These are phyloP conservation scores for Megacollybia platyphylla DNA, from an alignment of 1,284 basidiomycete species.

Conservation along the genomic window DNA sequence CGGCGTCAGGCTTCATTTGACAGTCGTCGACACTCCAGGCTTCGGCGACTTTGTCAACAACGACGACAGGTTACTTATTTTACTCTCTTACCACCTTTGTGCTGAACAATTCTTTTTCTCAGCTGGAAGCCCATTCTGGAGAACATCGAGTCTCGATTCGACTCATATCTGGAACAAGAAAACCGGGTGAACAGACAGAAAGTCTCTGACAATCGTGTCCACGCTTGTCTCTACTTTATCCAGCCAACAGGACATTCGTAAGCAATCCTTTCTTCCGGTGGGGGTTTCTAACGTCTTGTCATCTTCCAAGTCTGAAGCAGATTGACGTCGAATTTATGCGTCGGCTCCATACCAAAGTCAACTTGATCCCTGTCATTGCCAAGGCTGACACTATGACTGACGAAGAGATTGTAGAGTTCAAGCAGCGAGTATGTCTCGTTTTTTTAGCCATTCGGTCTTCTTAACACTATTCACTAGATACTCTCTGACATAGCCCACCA, in stretches of 20 bases:
- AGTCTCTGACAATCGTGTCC: constrained; percentile 80
- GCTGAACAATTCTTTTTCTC: constrained; percentile 3
- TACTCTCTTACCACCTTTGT: constrained; percentile 9
- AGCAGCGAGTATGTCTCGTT: constrained; percentile 58
- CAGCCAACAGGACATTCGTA: constrained; percentile 96
- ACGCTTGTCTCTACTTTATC: constrained; percentile 95
- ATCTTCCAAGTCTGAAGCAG: constrained; percentile 65
- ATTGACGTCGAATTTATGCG: constrained; percentile 98
- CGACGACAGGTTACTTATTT: constrained; percentile 64
- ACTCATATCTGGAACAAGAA: constrained; percentile 94
- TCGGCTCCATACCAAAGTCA: constrained; percentile 89
- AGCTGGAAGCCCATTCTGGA: constrained; percentile 97
- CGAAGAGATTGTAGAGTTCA: constrained; percentile 87
- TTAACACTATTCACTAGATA: constrained; percentile 37
- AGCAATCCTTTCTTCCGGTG: constrained; percentile 19
- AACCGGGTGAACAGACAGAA: constrained; percentile 91
- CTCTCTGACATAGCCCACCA: constrained; percentile 85
- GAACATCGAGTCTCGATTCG: constrained; percentile 93
- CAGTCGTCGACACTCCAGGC: constrained; percentile 95
- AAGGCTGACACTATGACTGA: constrained; percentile 95
- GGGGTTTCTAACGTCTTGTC: constrained; percentile 5
- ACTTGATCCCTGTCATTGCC: constrained; percentile 93
- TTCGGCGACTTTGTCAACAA: constrained; percentile 99
- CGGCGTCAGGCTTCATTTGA: constrained; percentile 85
- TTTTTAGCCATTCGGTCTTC: constrained; percentile 3